Evolutionary conservation across 176 grass and related monocot genomes (phyloP).

Genomic region (Puccinellia tenuiflora): DNA sequence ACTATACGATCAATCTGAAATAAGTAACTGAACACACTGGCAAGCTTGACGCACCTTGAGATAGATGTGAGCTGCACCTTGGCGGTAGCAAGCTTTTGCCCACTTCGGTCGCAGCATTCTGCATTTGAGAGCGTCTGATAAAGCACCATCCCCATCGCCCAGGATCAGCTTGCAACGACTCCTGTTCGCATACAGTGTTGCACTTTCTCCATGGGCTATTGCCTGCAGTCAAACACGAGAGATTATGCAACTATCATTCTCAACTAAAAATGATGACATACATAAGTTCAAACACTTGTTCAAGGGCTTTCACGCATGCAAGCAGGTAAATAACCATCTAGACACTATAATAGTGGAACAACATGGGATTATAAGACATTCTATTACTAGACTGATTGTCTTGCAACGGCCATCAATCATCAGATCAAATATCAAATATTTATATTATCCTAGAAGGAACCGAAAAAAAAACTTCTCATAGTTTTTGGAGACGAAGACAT

Average conservation of each 20-base stretch:
- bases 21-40: background rate
- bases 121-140: background rate
- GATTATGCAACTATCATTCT: background rate
- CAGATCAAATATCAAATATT: background rate
- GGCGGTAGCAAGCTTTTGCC: background rate
- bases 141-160: background rate
- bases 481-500: background rate
- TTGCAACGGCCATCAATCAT: background rate
- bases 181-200: background rate
- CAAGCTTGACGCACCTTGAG: background rate
- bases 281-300: background rate
- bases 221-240: background rate
- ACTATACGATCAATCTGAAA: background rate
- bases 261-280: background rate
- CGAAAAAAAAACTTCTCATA: background rate
- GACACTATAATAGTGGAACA: background rate
- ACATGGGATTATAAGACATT: background rate
- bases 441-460: background rate
- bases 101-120: background rate
- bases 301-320: background rate
- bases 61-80: background rate
- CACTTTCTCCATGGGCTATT: background rate
- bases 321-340: background rate
- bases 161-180: background rate
- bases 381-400: background rate